A percentile compares a stretch with the other conserved stretches of the same genome.
phyloP scores from a whole-genome alignment of 768 basidiomycete species.

The Kwoniella botswanensis region DNA sequence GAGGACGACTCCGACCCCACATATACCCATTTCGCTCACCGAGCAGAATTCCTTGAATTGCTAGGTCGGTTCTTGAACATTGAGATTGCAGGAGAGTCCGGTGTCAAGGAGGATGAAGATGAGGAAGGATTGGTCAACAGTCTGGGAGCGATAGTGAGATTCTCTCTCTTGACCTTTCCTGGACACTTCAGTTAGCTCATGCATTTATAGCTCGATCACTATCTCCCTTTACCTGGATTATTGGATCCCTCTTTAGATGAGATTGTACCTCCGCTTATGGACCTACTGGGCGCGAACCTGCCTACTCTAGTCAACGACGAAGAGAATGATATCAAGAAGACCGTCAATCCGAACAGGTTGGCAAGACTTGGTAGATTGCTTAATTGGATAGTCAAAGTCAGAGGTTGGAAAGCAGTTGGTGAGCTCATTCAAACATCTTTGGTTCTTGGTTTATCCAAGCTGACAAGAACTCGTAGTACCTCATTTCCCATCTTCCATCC shows the following conservation, averaged over 20 bases:
- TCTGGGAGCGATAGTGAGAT: constrained; percentile 55
- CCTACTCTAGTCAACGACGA: constrained; percentile 60
- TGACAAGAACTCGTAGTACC: constrained; percentile 65
- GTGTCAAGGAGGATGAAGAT: constrained; percentile 61
- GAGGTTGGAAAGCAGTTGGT: constrained; percentile 93
- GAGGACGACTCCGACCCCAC: constrained; percentile 52
- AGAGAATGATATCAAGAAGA: constrained; percentile 36
- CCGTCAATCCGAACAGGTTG: constrained; percentile 50
- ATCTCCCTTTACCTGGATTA: constrained; percentile 91
- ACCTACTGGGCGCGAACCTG: constrained; percentile 59
- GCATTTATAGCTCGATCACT: constrained; percentile 72
- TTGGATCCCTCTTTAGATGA: constrained; percentile 85
- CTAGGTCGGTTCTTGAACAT: constrained; percentile 65
- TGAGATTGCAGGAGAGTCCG: constrained; percentile 63
- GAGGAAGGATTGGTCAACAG: constrained; percentile 47
- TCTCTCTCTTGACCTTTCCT: background rate
- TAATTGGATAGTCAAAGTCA: constrained; percentile 80
- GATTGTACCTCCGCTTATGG: constrained; percentile 76
- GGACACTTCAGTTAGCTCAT: background rate
- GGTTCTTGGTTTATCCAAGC: constrained; percentile 7
- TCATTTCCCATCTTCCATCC: constrained; percentile 90
- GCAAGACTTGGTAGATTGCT: constrained; percentile 64
- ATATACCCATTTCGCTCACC: constrained; percentile 55
- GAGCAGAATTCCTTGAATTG: constrained; percentile 65
- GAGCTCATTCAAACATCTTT: constrained; percentile 52